A percentile compares a stretch with the other conserved stretches of the same genome.
These are phyloP conservation scores for Chlamydomonas sp. DNA, from an alignment of 139 green algal genomes.

Conservation along the genomic window DNA sequence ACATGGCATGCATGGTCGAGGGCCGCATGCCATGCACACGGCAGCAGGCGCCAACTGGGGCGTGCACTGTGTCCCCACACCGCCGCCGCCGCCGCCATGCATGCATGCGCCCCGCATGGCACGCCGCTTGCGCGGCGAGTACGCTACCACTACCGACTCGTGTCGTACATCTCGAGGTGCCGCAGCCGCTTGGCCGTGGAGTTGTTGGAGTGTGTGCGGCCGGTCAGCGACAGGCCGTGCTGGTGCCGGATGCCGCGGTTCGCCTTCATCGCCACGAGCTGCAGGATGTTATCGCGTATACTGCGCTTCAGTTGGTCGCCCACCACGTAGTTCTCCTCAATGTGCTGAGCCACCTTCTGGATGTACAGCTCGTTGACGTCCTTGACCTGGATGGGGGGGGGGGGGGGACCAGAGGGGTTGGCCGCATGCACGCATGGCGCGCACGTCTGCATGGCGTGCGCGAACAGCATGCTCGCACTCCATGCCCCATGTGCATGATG, in stretches of 20 bases:
- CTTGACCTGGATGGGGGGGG: slow-evolving; percentile 22
- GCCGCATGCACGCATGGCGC: slow-evolving; percentile 6
- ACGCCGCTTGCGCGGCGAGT: too few relatives aligned
- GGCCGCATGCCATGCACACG: too few relatives aligned
- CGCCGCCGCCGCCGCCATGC: too few relatives aligned
- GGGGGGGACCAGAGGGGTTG: background rate
- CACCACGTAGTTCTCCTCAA: slow-evolving; percentile 28
- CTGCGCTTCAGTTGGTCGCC: slow-evolving; percentile 28
- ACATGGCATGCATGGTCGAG: too few relatives aligned
- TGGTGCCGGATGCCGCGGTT: slow-evolving; percentile 14
- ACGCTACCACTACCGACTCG: slow-evolving; percentile 14
- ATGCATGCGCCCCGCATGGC: too few relatives aligned
- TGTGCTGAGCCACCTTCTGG: slow-evolving; percentile 24
- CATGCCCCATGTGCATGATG: background rate
- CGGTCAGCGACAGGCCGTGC: slow-evolving; percentile 16
- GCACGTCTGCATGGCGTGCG: background rate
- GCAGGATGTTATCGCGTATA: slow-evolving; percentile 24
- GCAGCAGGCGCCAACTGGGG: too few relatives aligned
- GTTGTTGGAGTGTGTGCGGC: slow-evolving; percentile 18
- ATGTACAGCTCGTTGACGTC: slow-evolving; percentile 38
- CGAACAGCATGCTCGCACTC: background rate
- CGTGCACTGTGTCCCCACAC: too few relatives aligned
- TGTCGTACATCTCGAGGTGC: slow-evolving; percentile 26
- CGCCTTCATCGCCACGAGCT: slow-evolving; percentile 14
- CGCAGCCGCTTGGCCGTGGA: slow-evolving; percentile 20